Base-by-base conservation (phyloP, 129 eudicot species). In the Calendula officinalis region DNA sequence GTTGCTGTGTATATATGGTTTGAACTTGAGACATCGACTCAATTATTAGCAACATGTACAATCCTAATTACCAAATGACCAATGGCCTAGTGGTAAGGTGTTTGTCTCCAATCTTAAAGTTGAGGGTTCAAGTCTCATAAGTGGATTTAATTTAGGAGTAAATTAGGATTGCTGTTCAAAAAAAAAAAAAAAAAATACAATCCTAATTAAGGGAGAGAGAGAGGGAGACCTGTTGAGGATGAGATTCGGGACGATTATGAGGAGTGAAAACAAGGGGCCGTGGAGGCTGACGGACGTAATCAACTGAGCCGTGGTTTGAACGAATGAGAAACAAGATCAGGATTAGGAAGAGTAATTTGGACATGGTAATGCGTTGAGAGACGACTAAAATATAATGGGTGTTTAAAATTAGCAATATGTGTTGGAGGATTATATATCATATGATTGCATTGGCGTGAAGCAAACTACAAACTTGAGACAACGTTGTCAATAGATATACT, bases 161-260 rank as follows among this genome's bases (percentile, higher is more conserved):
- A n/a, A n/a, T n/a, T n/a, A n/a, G n/a, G n/a, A n/a, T n/a, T n/a
- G n/a, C n/a, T n/a, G n/a, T n/a, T n/a, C n/a, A n/a, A n/a, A n/a
- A n/a, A n/a, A n/a, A n/a, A n/a, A n/a, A n/a, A n/a, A n/a, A n/a
- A n/a, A n/a, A n/a, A n/a, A n/a, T n/a, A n/a, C n/a, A n/a, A n/a
- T n/a, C n/a, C n/a, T n/a, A n/a, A n/a, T n/a, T n/a, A n/a, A n/a
- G n/a, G n/a, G 42, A 16, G 6, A 17, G 3, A 12, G 9, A 32
- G 34, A 46, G 68, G 46, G 40, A 38, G 45, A 50, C 95, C 89
- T 86, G 95, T 66, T 86, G 84, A 54, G 89, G 89, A 11, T 83
- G 81, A 35, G 84, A 77, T 4, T 75, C 73, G 4, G 83, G 78
- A 15, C 84, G 66, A 12, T 71, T 49, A 47, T 83, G 84, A 17